These are phyloP conservation scores for Tulasnella calospora DNA, from an alignment of 768 basidiomycete species.

Conservation along the genomic window DNA sequence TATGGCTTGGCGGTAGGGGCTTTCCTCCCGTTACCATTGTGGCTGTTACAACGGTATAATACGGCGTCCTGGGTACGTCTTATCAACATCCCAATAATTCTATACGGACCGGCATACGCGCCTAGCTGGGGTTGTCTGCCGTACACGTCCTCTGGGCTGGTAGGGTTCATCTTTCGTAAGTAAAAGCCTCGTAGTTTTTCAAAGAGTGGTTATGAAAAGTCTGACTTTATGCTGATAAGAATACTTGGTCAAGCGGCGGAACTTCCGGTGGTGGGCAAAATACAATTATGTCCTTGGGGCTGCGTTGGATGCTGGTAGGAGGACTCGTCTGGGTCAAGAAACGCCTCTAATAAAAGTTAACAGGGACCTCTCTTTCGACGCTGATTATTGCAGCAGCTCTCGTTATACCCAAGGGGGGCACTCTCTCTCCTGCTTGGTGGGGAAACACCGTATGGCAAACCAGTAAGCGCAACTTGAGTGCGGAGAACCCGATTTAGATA, in stretches of 20 bases:
- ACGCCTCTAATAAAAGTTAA: neutral
- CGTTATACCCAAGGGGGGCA: constrained; percentile 37
- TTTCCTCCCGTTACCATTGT: constrained; percentile 42
- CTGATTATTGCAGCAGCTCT: constrained; percentile 44
- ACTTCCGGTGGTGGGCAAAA: constrained; percentile 33
- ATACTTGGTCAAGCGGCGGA: constrained; percentile 27
- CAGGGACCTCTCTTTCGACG: constrained; percentile 39
- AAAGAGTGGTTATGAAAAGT: neutral
- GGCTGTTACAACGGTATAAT: constrained; percentile 36
- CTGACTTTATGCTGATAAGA: constrained; percentile 32
- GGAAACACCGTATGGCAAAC: constrained; percentile 35
- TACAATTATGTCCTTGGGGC: constrained; percentile 35
- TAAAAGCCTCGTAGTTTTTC: constrained; percentile 34
- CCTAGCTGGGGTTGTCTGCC: constrained; percentile 46
- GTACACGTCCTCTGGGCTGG: constrained; percentile 42
- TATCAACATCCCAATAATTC: constrained; percentile 42
- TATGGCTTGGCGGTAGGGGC: constrained; percentile 42
- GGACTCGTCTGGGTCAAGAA: neutral
- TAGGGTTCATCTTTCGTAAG: constrained; percentile 45
- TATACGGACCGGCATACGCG: constrained; percentile 40
- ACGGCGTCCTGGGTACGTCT: constrained; percentile 37
- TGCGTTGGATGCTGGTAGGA: constrained; percentile 37
- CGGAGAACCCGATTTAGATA: neutral
- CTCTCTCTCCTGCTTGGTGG: constrained; percentile 37
- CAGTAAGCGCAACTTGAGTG: neutral